Percentiles rank a stretch among this genome's conserved stretches.
These are phyloP conservation scores for Hemileia vastatrix DNA, from an alignment of 1,284 basidiomycete species.

Conservation along the genomic window DNA sequence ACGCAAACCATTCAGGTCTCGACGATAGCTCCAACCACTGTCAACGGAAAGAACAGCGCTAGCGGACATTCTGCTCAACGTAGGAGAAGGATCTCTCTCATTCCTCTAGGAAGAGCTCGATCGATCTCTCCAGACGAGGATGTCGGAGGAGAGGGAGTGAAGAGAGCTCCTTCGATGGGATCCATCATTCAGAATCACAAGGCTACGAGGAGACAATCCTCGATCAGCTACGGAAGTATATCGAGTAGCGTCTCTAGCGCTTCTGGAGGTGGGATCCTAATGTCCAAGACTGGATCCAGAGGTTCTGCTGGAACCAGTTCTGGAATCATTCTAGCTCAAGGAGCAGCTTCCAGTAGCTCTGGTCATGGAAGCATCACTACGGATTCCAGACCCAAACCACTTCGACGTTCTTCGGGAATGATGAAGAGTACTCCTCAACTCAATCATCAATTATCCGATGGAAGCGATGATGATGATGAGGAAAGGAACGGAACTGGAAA, in stretches of 20 bases:
- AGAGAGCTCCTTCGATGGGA: conserved; percentile 18
- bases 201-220: conserved; percentile 26
- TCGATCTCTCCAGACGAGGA: conserved; percentile 18
- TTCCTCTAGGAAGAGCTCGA: conserved; percentile 25
- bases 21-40: conserved; percentile 6
- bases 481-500: conserved; percentile 5
- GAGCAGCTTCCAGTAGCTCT: background rate
- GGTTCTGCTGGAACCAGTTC: conserved; percentile 27
- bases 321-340: background rate
- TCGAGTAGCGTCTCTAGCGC: conserved; percentile 30
- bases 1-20: conserved; percentile 17
- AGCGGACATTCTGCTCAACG: conserved; percentile 24
- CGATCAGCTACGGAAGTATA: conserved; percentile 32
- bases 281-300: conserved; percentile 24
- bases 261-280: conserved; percentile 14
- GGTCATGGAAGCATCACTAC: conserved; percentile 13
- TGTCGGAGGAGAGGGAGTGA: background rate
- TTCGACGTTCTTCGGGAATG: background rate
- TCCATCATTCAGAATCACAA: conserved; percentile 3
- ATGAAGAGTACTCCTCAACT: background rate
- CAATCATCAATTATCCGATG: background rate
- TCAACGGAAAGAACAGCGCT: conserved; percentile 8
- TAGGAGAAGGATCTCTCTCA: conserved; percentile 31
- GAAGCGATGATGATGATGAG: background rate
- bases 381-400: conserved; percentile 5